Percentiles rank a stretch among this genome's conserved stretches.
Evolutionary conservation across 2,329 filamentous ascomycete species (phyloP).

Genomic region (Penicillium digitatum): DNA sequence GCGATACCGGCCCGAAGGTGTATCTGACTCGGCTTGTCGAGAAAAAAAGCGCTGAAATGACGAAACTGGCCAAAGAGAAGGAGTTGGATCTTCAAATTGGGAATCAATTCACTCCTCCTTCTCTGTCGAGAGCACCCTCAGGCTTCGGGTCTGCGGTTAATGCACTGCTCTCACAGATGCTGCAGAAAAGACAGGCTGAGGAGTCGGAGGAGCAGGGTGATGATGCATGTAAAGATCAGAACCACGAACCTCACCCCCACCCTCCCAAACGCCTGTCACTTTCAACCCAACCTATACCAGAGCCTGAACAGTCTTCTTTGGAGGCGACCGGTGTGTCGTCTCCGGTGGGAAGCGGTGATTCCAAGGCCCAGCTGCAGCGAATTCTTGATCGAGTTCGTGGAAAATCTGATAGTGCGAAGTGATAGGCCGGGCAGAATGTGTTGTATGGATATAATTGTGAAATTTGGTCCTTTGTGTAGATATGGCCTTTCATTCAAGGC

Average conservation of each 20-base stretch:
- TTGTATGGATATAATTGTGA: background rate
- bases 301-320: conserved; percentile 17
- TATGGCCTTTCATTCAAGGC: background rate
- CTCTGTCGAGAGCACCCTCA: conserved; percentile 5
- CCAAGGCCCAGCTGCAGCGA: conserved; percentile 20
- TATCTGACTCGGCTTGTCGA: conserved; percentile 55
- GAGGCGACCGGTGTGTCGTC: conserved; percentile 19
- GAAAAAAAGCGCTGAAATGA: conserved; percentile 33
- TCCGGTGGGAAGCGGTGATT: conserved; percentile 12
- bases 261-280: conserved; percentile 13
- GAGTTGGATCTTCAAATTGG: conserved; percentile 21
- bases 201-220: background rate
- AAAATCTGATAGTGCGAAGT: background rate
- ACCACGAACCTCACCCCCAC: conserved; percentile 13
- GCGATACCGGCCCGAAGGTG: conserved; percentile 51
- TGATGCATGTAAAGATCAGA: background rate
- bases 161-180: conserved; percentile 19
- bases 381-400: conserved; percentile 23
- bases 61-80: conserved; percentile 32
- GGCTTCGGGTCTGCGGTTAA: conserved; percentile 19
- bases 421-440: background rate
- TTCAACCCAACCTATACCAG: conserved; percentile 12
- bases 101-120: background rate
- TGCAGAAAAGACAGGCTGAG: conserved; percentile 12
- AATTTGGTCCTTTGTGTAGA: background rate